Conservation (phyloP, 2,329 filamentous ascomycete species). For the Ophiostoma quercus region DNA sequence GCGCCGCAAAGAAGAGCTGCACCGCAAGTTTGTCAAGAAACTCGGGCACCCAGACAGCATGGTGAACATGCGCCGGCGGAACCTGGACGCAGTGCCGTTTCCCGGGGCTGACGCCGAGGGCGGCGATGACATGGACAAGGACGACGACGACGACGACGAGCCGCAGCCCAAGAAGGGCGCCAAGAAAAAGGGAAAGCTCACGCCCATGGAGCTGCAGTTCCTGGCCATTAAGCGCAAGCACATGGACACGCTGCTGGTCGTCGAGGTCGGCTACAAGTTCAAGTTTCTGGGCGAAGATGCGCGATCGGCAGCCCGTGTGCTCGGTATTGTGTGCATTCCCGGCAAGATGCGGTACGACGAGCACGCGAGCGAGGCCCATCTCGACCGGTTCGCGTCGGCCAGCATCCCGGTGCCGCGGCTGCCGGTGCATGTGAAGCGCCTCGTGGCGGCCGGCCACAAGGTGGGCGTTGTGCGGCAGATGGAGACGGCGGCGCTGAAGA, state of each 20-base stretch:
- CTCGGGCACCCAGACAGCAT: constrained; percentile 82
- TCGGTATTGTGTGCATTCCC: constrained; percentile 94
- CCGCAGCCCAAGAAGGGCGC: constrained; percentile 35
- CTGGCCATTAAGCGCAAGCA: constrained; percentile 90
- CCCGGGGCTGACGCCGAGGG: constrained; percentile 52
- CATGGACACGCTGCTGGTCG: constrained; percentile 80
- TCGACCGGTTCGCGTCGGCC: constrained; percentile 87
- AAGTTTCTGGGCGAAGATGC: constrained; percentile 96
- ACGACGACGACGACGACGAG: constrained; percentile 48
- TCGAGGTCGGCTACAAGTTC: constrained; percentile 98
- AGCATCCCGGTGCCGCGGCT: constrained; percentile 91
- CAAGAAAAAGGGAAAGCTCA: constrained; percentile 82
- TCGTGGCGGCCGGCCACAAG: constrained; percentile 89
- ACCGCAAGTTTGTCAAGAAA: constrained; percentile 82
- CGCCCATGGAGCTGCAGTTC: constrained; percentile 89
- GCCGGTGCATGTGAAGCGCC: constrained; percentile 86
- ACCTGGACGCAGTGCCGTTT: constrained; percentile 45
- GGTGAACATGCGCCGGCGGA: constrained; percentile 57
- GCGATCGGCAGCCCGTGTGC: constrained; percentile 76
- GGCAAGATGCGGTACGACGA: constrained; percentile 94
- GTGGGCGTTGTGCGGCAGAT: constrained; percentile 92
- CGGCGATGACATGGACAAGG: constrained; percentile 42
- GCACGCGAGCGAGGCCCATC: constrained; percentile 84
- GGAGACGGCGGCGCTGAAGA: constrained; percentile 93
- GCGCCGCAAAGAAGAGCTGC: constrained; percentile 59